phyloP scores from a whole-genome alignment of 495 filamentous ascomycete genomes.

The Xylaria curta region DNA sequence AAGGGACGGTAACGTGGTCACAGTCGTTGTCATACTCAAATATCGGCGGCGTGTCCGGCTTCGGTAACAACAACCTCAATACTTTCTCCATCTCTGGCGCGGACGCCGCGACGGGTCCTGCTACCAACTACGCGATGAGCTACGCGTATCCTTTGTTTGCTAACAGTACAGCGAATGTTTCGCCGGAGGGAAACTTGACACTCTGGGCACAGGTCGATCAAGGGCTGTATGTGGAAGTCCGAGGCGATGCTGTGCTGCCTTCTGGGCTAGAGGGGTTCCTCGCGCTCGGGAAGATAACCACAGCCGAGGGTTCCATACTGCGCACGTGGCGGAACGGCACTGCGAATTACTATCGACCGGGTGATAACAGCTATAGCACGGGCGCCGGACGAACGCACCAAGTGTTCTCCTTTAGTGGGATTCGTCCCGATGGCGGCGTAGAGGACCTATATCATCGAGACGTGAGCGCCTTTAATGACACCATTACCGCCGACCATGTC shows the following conservation, averaged over 20 bases:
- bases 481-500: conserved; percentile 31
- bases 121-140: conserved; percentile 43
- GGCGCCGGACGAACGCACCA: conserved; percentile 63
- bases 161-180: conserved; percentile 58
- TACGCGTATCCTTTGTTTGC: conserved; percentile 72
- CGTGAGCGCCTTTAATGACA: conserved; percentile 40
- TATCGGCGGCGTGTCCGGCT: conserved; percentile 59
- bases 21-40: conserved; percentile 69
- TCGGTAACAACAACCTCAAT: conserved; percentile 68
- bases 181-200: conserved; percentile 57
- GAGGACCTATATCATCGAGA: conserved; percentile 43
- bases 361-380: conserved; percentile 51
- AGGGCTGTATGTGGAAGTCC: conserved; percentile 60
- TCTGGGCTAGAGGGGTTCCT: conserved; percentile 61
- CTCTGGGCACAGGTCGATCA: conserved; percentile 66
- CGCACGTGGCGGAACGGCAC: conserved; percentile 62
- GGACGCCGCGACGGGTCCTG: conserved; percentile 54
- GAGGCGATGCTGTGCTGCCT: conserved; percentile 66
- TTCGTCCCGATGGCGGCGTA: conserved; percentile 26
- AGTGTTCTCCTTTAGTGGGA: conserved; percentile 57
- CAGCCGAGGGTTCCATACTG: conserved; percentile 48
- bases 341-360: conserved; percentile 57
- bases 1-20: conserved; percentile 58
- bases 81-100: conserved; percentile 65
- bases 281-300: conserved; percentile 21